Percentiles rank a stretch among this genome's conserved stretches.
Conservation (phyloP, 306 rosid species). For the Rosa persica region DNA sequence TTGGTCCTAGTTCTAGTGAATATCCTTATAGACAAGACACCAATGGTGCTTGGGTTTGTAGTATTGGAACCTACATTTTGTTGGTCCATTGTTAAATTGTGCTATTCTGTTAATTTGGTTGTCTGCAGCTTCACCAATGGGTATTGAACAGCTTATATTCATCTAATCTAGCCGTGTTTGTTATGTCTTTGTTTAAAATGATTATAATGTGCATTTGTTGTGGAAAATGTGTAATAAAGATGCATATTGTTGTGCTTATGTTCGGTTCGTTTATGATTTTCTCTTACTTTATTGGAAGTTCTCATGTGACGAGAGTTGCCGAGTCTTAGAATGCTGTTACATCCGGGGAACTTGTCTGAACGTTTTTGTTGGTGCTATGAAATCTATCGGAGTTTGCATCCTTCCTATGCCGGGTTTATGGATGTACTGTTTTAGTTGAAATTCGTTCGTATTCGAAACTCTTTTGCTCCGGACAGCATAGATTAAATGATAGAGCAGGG, state of each 20-base stretch:
- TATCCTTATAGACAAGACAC: conserved; percentile 22
- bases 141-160: conserved; percentile 40
- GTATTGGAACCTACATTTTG: conserved; percentile 21
- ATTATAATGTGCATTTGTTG: not conserved
- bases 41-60: conserved; percentile 15
- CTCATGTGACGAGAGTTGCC: not conserved
- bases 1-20: conserved; percentile 20
- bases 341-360: no score
- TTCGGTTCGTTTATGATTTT: not conserved
- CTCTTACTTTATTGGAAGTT: not conserved
- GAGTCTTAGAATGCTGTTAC: not conserved
- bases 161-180: conserved; percentile 42
- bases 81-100: conserved; percentile 11
- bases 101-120: conserved; percentile 20
- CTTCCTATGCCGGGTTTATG: no score
- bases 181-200: not conserved
- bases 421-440: no score
- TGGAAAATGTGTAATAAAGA: not conserved
- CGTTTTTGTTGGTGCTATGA: no score
- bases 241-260: not conserved
- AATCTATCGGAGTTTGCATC: no score
- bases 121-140: conserved; percentile 50
- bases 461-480: no score
- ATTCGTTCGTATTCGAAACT: no score
- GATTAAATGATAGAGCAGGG: no score